Evolutionary conservation across 768 basidiomycete species (phyloP).

Genomic region (Hygrophorus russula): DNA sequence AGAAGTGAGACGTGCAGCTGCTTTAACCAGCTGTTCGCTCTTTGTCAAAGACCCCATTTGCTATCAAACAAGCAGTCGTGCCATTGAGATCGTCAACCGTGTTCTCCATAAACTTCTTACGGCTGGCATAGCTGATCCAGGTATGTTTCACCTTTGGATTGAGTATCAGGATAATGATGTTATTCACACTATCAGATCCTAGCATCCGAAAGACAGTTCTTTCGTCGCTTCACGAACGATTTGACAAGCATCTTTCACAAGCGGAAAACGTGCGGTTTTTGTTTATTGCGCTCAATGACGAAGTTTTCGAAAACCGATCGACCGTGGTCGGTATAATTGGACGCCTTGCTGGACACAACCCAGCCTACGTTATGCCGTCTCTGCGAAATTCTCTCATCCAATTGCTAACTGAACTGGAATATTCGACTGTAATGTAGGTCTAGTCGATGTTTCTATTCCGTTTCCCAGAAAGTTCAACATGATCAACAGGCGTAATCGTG

Average conservation of each 20-base stretch:
- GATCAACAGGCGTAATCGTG: conserved; percentile 57
- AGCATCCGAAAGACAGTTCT: conserved; percentile 81
- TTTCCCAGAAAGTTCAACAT: background rate
- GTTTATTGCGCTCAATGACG: conserved; percentile 96
- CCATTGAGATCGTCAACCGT: conserved; percentile 94
- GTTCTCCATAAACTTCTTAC: conserved; percentile 95
- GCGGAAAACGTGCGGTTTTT: conserved; percentile 96
- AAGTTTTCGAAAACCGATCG: conserved; percentile 86
- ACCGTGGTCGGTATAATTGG: conserved; percentile 87
- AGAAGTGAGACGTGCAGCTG: conserved; percentile 83
- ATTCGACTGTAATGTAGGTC: conserved; percentile 68
- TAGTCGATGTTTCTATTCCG: background rate
- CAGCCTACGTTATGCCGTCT: conserved; percentile 97
- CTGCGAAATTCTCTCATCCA: conserved; percentile 93
- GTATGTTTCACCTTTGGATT: conserved; percentile 23
- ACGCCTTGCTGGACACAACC: conserved; percentile 88
- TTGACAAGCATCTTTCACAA: conserved; percentile 97
- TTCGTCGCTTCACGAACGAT: conserved; percentile 78
- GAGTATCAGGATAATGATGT: background rate
- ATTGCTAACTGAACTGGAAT: conserved; percentile 92
- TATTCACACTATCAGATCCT: conserved; percentile 39
- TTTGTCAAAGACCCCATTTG: conserved; percentile 94
- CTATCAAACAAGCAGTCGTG: conserved; percentile 90
- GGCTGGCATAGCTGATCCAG: conserved; percentile 93
- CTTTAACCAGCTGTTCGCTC: conserved; percentile 81